Percentiles rank a stretch among this genome's conserved stretches.
phyloP scores from a whole-genome alignment of 2,329 filamentous ascomycete genomes.

The Alternaria gansuensis region DNA sequence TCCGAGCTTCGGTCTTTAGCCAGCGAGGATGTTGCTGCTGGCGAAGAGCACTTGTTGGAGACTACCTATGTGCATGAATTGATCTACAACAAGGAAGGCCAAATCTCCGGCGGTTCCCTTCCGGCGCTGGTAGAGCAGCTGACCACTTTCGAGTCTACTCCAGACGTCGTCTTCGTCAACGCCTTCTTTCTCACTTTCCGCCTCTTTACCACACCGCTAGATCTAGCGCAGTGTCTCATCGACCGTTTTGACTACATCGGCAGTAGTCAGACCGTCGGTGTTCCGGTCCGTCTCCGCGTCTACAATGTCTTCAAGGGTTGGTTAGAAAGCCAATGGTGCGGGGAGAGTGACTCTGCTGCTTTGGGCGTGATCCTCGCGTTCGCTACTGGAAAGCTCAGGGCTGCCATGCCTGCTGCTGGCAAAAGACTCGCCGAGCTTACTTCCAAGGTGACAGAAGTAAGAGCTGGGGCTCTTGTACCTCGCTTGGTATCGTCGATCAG shows the following conservation, averaged over 20 bases:
- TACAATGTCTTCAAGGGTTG: constrained; percentile 98
- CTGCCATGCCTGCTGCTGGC: constrained; percentile 77
- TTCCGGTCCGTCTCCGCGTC: constrained; percentile 84
- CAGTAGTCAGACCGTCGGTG: constrained; percentile 76
- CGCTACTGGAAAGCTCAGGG: constrained; percentile 74
- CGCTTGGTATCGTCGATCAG: constrained; percentile 85
- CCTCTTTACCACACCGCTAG: constrained; percentile 82
- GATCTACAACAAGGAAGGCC: constrained; percentile 91
- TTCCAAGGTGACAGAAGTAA: constrained; percentile 76
- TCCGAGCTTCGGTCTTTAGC: constrained; percentile 69
- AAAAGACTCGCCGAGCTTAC: constrained; percentile 82
- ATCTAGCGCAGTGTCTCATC: constrained; percentile 83
- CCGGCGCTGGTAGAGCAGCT: constrained; percentile 92
- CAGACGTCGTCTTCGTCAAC: constrained; percentile 89
- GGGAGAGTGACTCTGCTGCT: constrained; percentile 79
- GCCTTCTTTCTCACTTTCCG: constrained; percentile 97
- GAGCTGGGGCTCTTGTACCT: constrained; percentile 77
- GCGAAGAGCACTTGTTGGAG: constrained; percentile 84
- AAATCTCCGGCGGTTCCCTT: constrained; percentile 91
- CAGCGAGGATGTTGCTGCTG: constrained; percentile 80
- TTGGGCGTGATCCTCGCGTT: constrained; percentile 81
- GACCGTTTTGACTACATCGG: constrained; percentile 92
- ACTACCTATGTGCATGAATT: constrained; percentile 92
- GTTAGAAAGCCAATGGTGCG: constrained; percentile 95
- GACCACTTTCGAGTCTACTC: constrained; percentile 90